Percentiles rank a stretch among this genome's conserved stretches.
These are phyloP conservation scores for Salpingoeca rosetta DNA, from an alignment of 78 protist genomes.

Conservation along the genomic window DNA sequence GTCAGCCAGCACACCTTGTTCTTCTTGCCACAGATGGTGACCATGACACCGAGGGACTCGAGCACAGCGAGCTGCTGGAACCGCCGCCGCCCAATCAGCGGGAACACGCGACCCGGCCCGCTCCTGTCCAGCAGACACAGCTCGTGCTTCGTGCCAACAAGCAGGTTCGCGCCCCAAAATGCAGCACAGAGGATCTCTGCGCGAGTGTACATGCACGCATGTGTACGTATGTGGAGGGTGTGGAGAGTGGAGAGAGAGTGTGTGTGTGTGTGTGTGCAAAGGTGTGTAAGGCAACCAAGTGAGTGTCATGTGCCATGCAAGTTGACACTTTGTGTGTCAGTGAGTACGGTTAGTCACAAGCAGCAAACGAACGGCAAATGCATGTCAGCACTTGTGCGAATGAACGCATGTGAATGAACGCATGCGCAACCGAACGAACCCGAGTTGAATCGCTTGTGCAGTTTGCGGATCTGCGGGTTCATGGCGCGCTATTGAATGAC, in stretches of 20 bases:
- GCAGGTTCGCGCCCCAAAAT: not conserved
- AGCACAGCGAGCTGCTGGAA: not conserved
- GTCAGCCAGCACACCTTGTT: not conserved
- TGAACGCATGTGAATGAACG: too few species aligned
- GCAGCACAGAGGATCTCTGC: not conserved
- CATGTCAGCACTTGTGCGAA: too few species aligned
- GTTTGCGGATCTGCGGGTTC: not conserved
- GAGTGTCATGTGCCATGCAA: too few species aligned
- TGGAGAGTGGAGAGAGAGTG: too few species aligned
- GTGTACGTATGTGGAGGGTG: too few species aligned
- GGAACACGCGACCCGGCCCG: not conserved
- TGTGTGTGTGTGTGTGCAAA: too few species aligned
- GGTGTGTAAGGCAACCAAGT: too few species aligned
- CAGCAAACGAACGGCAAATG: too few species aligned
- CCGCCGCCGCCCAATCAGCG: not conserved
- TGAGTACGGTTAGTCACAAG: too few species aligned
- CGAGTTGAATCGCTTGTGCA: not conserved
- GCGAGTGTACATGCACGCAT: too few species aligned
- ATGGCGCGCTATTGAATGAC: not conserved
- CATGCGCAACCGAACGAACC: too few species aligned
- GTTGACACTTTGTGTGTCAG: too few species aligned
- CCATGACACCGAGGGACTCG: not conserved
- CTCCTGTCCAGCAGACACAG: not conserved
- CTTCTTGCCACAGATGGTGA: not conserved
- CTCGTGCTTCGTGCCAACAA: not conserved